Evolutionary conservation across 1,284 basidiomycete genomes (phyloP).

Genomic region (Cystobasidium sp.): DNA sequence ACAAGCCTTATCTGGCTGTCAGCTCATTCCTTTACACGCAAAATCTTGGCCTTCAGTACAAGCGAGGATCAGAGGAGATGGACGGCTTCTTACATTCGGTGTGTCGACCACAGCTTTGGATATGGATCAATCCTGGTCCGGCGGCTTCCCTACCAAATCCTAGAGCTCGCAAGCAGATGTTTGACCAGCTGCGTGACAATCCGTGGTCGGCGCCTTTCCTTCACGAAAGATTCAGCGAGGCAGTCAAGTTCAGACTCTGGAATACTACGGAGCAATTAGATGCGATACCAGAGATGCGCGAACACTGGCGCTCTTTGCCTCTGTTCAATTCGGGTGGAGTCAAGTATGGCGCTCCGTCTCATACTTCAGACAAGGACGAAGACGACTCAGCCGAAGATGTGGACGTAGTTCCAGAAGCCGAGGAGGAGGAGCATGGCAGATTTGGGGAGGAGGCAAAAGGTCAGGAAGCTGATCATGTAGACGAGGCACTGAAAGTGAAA

Average conservation of each 20-base stretch:
- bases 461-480: conserved; percentile 43
- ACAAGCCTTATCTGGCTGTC: conserved; percentile 79
- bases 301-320: conserved; percentile 73
- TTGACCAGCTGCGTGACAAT: conserved; percentile 69
- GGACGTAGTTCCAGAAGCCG: conserved; percentile 49
- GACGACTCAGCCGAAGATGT: conserved; percentile 48
- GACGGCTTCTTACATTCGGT: conserved; percentile 53
- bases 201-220: conserved; percentile 85
- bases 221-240: conserved; percentile 75
- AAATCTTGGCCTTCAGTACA: conserved; percentile 70
- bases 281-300: conserved; percentile 72
- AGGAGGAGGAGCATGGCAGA: conserved; percentile 46
- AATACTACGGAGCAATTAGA: conserved; percentile 88
- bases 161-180: conserved; percentile 70
- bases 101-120: conserved; percentile 78
- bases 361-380: conserved; percentile 56
- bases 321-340: conserved; percentile 77
- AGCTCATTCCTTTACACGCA: conserved; percentile 80
- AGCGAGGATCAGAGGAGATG: conserved; percentile 43
- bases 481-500: conserved; percentile 49
- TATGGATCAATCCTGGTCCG: conserved; percentile 82
- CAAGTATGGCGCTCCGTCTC: conserved; percentile 58
- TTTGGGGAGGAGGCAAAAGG: conserved; percentile 40
- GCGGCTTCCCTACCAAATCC: conserved; percentile 72
- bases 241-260: conserved; percentile 84